Base-by-base conservation (phyloP, 352 stramenopile species). In the Globisporangium parvum region DNA sequence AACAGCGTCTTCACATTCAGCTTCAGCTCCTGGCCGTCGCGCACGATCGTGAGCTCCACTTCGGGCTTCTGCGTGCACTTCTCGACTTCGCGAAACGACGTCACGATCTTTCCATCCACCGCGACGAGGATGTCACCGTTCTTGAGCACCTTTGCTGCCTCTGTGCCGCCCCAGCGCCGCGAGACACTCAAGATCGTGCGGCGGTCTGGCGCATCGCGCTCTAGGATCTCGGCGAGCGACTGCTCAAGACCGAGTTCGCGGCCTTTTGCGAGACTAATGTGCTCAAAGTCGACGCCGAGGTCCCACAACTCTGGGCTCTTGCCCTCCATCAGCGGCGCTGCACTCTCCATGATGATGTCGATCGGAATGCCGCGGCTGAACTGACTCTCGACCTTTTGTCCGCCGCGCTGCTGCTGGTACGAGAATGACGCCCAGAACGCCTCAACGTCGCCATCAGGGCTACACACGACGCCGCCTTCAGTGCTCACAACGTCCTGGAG, bases 341-440 rank as follows among this genome's bases (percentile, higher is more conserved):
- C 85, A 35, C 81, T 95, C 57, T 95, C 87, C 83, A 91, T 92
- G 61, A 96, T 85, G 49, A 95, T 76, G 57, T 91, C 82, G 54
- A 94, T 93, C 0, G 79, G 75, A 45, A 96, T 94, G 33, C 86
- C 87, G 24, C 84, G 79, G 45, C 85, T 96, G 35, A 94, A 94
- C 44, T 94, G 80, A 42, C 75, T 88, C 56, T 96, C 85, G 10
- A 93, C 85, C 39, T 91, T 89, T 26, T 80, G 76, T 11, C 71
- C 83, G 11, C 67, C 67, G 37, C 76, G 71, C 46, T 87, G 81
- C 55, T 94, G 85, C 55, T 94, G 85, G 48, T 87, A 94, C 15
- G 85, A 92, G 48, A 96, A 96, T 15, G 84, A 95, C 26, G 74
- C 80, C 85, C 86, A 95, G 35, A 96, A 93, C 0, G 85, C 88